phyloP scores from a whole-genome alignment of 257 asterid species.

The Parsonsia alboflavescens region DNA sequence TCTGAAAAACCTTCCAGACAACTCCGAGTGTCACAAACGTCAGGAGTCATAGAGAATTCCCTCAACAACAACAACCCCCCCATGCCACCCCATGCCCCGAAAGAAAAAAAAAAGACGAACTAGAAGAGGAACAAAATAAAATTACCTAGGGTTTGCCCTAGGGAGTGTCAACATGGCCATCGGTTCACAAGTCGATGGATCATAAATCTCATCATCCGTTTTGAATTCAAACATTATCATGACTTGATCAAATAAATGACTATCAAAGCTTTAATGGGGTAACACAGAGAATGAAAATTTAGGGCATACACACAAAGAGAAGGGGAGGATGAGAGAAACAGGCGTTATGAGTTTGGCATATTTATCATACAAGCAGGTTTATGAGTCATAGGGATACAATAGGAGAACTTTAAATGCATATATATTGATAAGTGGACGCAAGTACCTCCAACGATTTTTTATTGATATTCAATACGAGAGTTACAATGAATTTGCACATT shows the following conservation, averaged over 20 bases:
- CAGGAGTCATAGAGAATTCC: not conserved
- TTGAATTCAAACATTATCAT: not conserved
- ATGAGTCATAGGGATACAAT: not conserved
- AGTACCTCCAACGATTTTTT: not conserved
- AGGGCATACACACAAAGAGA: not conserved
- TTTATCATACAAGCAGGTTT: not conserved
- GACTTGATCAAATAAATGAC: not conserved
- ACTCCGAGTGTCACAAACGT: not conserved
- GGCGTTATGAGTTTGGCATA: not conserved
- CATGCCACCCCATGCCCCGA: too few relatives aligned
- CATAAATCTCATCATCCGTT: not conserved
- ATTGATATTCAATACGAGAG: not conserved
- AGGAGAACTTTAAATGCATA: not conserved
- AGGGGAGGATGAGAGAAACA: not conserved
- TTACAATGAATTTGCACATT: not conserved
- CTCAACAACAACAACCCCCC: too few relatives aligned
- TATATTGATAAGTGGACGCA: not conserved
- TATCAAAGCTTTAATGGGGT: not conserved
- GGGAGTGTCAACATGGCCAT: not conserved
- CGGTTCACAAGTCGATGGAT: not conserved
- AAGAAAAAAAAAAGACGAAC: not conserved
- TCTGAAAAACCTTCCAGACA: not conserved
- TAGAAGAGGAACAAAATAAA: not conserved
- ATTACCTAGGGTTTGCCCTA: constrained; percentile 9
- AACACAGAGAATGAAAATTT: not conserved